These are phyloP conservation scores for Sphagnum tenellum DNA, from an alignment of 225 moss, liverwort and hornwort species.

Conservation along the genomic window DNA sequence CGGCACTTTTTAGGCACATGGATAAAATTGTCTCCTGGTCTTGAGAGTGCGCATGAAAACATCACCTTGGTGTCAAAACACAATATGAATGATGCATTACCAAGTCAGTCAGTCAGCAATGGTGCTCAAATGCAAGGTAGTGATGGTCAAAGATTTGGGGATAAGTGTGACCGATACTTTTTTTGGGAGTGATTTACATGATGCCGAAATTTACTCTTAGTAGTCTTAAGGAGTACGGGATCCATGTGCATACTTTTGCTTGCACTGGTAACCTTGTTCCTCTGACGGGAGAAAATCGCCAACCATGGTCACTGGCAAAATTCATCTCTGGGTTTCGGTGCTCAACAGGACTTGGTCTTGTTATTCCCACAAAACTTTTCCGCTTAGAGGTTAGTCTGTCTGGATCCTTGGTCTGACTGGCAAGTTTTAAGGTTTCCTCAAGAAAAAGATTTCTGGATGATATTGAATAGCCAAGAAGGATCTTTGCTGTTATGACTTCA, in stretches of 20 bases:
- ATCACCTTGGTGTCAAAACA: too few relatives aligned
- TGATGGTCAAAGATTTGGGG: too few relatives aligned
- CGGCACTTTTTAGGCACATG: too few relatives aligned
- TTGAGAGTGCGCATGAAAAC: too few relatives aligned
- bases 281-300: slow-evolving; percentile 55
- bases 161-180: too few relatives aligned
- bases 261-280: slow-evolving; percentile 89
- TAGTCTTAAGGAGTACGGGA: slow-evolving; percentile 74
- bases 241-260: slow-evolving; percentile 85
- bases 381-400: slow-evolving; percentile 69
- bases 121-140: too few relatives aligned
- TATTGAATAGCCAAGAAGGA: background rate
- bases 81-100: too few relatives aligned
- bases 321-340: slow-evolving; percentile 76
- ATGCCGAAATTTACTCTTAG: too few relatives aligned
- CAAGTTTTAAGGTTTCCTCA: background rate
- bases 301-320: slow-evolving; percentile 38
- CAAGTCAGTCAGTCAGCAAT: too few relatives aligned
- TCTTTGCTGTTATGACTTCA: background rate
- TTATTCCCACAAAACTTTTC: slow-evolving; percentile 94
- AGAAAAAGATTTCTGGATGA: background rate
- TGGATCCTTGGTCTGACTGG: background rate
- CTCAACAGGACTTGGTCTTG: slow-evolving; percentile 84
- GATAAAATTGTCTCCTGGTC: too few relatives aligned
- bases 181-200: too few relatives aligned